Evolutionary conservation across 2,329 filamentous ascomycete genomes (phyloP).

Genomic region (Pseudogymnoascus sp.): DNA sequence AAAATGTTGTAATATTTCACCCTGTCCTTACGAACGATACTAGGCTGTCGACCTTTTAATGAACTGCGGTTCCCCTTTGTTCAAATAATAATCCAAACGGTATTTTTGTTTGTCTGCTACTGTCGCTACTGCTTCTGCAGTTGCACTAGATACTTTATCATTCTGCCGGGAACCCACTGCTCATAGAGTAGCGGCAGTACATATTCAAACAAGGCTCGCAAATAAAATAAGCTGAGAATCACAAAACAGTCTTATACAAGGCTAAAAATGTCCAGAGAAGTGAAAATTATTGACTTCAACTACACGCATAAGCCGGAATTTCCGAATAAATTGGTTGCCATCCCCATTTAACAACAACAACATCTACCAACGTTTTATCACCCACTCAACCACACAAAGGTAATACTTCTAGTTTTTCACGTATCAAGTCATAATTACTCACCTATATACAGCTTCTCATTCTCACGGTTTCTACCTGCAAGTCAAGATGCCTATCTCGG

Average conservation of each 20-base stretch:
- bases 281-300: neutral
- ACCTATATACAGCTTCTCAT: neutral
- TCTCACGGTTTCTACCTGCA: neutral
- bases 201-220: neutral
- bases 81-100: neutral
- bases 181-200: neutral
- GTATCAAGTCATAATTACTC: neutral
- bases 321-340: neutral
- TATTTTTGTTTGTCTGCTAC: neutral
- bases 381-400: neutral
- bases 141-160: neutral
- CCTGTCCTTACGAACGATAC: neutral
- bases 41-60: neutral
- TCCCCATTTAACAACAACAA: neutral
- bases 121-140: neutral
- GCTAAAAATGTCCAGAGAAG: neutral
- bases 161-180: neutral
- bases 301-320: neutral
- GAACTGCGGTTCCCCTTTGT: neutral
- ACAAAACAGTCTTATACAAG: neutral
- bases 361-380: neutral
- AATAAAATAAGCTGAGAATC: neutral
- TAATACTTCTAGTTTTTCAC: neutral
- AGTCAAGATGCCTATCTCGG: neutral
- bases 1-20: neutral